phyloP scores from a whole-genome alignment of 2,329 filamentous ascomycete species.

The Claviceps cyperi region DNA sequence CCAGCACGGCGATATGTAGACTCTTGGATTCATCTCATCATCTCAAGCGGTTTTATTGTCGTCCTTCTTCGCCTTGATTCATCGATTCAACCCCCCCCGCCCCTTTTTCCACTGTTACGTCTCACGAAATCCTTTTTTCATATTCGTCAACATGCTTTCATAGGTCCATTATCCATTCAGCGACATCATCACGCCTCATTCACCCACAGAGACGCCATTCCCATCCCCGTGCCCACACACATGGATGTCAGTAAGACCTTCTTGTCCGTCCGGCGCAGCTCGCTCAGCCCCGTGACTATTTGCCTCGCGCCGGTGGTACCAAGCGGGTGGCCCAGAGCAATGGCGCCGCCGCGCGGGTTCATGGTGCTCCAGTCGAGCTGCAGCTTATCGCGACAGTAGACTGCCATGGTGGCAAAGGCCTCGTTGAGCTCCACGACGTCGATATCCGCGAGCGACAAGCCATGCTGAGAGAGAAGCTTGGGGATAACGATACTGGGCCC shows the following conservation, averaged over 20 bases:
- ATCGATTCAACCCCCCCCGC: too few species aligned
- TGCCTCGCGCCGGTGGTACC: conserved; percentile 65
- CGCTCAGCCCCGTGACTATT: conserved; percentile 80
- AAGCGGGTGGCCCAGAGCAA: conserved; percentile 72
- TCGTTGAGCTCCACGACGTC: conserved; percentile 94
- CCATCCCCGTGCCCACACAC: conserved; percentile 61
- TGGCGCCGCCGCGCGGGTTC: conserved; percentile 69
- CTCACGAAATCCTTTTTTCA: too few species aligned
- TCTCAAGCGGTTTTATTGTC: too few species aligned
- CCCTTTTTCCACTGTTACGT: too few species aligned
- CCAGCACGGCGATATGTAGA: too few species aligned
- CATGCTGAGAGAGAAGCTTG: conserved; percentile 73
- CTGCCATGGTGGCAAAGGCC: conserved; percentile 94
- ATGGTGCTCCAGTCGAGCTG: conserved; percentile 61
- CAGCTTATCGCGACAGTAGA: conserved; percentile 71
- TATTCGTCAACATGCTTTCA: too few species aligned
- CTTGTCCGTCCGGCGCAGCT: conserved; percentile 71
- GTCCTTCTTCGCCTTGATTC: too few species aligned
- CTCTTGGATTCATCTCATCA: too few species aligned
- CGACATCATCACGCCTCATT: conserved; percentile 28
- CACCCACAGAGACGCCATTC: conserved; percentile 53
- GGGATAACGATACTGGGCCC: conserved; percentile 59
- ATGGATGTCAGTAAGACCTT: conserved; percentile 87
- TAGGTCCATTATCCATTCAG: too few species aligned
- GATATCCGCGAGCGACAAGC: conserved; percentile 64